Percentiles rank a stretch among this genome's conserved stretches.
These are phyloP conservation scores for Trichoderma semiorbis DNA, from an alignment of 2,329 filamentous ascomycete genomes.

Conservation along the genomic window DNA sequence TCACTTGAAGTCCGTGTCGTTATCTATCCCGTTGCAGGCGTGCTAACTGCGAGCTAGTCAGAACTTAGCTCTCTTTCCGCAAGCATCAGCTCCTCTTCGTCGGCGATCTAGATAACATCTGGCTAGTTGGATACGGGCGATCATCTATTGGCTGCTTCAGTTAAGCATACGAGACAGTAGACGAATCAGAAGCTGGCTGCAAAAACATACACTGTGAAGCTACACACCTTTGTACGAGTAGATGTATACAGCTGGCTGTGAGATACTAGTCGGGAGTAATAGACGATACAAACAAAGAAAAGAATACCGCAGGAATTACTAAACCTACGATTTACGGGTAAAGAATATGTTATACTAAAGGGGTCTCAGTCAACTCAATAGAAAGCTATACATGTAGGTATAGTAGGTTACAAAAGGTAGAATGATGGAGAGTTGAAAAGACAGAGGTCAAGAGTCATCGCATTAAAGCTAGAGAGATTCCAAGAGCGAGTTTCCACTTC, in stretches of 20 bases:
- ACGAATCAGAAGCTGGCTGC: background rate
- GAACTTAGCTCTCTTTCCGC: background rate
- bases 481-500: background rate
- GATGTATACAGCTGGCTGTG: no score
- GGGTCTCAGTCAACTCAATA: background rate
- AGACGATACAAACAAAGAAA: background rate
- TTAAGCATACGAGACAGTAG: background rate
- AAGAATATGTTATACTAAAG: background rate
- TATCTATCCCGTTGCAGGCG: background rate
- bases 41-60: background rate
- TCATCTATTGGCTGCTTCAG: background rate
- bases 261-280: background rate
- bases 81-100: background rate
- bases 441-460: background rate
- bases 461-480: background rate
- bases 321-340: no score
- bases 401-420: background rate
- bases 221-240: no score
- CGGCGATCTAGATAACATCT: background rate
- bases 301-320: background rate
- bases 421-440: background rate
- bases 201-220: background rate
- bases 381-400: background rate
- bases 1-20: background rate
- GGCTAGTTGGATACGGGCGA: background rate